These are phyloP conservation scores for Ceraceosorus guamensis DNA, from an alignment of 1,284 basidiomycete species.

Conservation along the genomic window DNA sequence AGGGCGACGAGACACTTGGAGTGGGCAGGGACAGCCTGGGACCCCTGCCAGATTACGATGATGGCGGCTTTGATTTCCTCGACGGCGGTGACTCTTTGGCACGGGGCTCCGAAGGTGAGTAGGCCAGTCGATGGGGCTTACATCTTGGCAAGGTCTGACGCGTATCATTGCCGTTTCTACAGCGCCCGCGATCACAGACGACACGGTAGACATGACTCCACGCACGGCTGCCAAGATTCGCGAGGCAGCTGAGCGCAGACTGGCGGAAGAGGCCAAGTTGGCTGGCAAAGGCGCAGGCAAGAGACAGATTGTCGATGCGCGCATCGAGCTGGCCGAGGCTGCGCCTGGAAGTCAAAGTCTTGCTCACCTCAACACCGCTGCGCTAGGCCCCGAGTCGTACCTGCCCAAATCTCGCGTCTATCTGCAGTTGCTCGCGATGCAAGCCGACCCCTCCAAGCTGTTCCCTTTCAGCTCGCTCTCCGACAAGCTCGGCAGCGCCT, in stretches of 20 bases:
- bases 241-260: constrained; percentile 29
- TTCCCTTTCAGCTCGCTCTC: too few relatives aligned
- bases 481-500: constrained; percentile 55
- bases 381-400: constrained; percentile 58
- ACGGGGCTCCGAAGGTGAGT: constrained; percentile 15
- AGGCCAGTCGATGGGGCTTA: too few relatives aligned
- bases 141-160: too few relatives aligned
- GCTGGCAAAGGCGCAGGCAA: constrained; percentile 26
- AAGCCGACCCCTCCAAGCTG: constrained; percentile 68
- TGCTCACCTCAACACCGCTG: constrained; percentile 58
- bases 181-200: not conserved
- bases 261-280: constrained; percentile 23
- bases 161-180: too few relatives aligned
- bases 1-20: constrained; percentile 19
- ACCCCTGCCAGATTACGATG: constrained; percentile 16
- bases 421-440: constrained; percentile 73
- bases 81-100: not conserved
- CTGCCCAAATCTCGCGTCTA: constrained; percentile 73
- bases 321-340: constrained; percentile 55
- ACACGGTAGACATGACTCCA: constrained; percentile 52
- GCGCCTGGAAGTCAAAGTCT: constrained; percentile 17
- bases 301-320: constrained; percentile 51
- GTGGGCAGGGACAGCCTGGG: constrained; percentile 11
- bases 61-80: constrained; percentile 59
- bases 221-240: constrained; percentile 52